phyloP scores from a whole-genome alignment of 2,329 filamentous ascomycete genomes.

The Stachybotrys echinatus region DNA sequence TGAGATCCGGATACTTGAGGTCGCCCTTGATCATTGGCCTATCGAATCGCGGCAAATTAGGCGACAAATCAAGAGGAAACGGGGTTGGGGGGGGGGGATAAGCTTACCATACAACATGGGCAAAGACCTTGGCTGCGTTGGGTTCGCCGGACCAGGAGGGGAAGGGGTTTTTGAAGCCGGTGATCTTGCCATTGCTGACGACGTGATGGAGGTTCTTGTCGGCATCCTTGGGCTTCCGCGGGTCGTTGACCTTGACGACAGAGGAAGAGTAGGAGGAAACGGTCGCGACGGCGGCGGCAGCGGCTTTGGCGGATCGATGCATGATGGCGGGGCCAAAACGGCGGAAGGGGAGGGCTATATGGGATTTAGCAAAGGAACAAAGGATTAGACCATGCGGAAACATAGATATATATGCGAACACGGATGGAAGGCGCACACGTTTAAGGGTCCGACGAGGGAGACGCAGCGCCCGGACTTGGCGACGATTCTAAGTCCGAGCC shows the following conservation, averaged over 20 bases:
- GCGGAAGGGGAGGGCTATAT: no score
- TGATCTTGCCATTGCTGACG: constrained; percentile 29
- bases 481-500: no score
- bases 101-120: constrained; percentile 31
- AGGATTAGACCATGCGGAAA: no score
- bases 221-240: constrained; percentile 34
- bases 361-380: no score
- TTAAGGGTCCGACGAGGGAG: no score
- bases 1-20: constrained; percentile 51
- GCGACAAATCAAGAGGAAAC: constrained; percentile 1
- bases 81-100: background rate
- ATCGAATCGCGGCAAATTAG: no score
- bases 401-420: no score
- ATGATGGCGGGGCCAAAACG: no score
- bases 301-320: constrained; percentile 2
- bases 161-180: constrained; percentile 46
- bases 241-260: constrained; percentile 28
- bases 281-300: constrained; percentile 6
- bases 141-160: constrained; percentile 33
- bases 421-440: no score
- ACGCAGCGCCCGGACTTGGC: no score
- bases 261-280: constrained; percentile 12
- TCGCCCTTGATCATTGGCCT: constrained; percentile 35
- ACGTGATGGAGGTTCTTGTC: constrained; percentile 43
- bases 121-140: constrained; percentile 16